These are phyloP conservation scores for Nemania abortiva DNA, from an alignment of 2,329 filamentous ascomycete genomes.

Conservation along the genomic window DNA sequence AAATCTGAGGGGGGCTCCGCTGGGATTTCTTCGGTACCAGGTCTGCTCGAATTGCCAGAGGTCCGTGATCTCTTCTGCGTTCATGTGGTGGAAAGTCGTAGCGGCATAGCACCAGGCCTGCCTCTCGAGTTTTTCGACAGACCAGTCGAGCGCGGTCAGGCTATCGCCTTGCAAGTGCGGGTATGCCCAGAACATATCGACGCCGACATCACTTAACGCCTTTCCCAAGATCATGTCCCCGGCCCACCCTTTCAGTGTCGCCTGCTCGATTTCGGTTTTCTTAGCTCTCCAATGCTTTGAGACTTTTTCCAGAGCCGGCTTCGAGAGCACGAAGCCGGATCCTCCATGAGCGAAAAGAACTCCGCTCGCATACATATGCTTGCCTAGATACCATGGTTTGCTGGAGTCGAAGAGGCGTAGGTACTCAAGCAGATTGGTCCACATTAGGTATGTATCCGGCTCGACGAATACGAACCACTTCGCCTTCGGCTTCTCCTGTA, in stretches of 20 bases:
- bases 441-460: slow-evolving; percentile 55
- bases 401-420: slow-evolving; percentile 48
- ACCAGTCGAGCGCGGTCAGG: slow-evolving; percentile 41
- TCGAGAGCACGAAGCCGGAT: slow-evolving; percentile 52
- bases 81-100: slow-evolving; percentile 44
- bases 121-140: slow-evolving; percentile 39
- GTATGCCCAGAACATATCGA: slow-evolving; percentile 41
- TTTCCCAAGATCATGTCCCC: slow-evolving; percentile 44
- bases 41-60: slow-evolving; percentile 42
- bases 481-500: slow-evolving; percentile 50
- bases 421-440: slow-evolving; percentile 53
- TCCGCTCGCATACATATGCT: slow-evolving; percentile 49
- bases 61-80: slow-evolving; percentile 34
- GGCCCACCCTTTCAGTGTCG: slow-evolving; percentile 38
- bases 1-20: slow-evolving; percentile 36
- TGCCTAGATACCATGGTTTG: slow-evolving; percentile 52
- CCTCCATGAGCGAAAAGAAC: slow-evolving; percentile 55
- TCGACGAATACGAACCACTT: slow-evolving; percentile 58
- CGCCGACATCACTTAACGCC: slow-evolving; percentile 34
- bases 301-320: slow-evolving; percentile 52
- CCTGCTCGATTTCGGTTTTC: slow-evolving; percentile 33
- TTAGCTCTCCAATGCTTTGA: slow-evolving; percentile 32
- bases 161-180: slow-evolving; percentile 41
- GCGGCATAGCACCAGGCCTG: slow-evolving; percentile 43
- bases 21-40: slow-evolving; percentile 36